A percentile compares a stretch with the other conserved stretches of the same genome.
Conservation (phyloP, 2,329 filamentous ascomycete species). For the Fusarium nelsonii region DNA sequence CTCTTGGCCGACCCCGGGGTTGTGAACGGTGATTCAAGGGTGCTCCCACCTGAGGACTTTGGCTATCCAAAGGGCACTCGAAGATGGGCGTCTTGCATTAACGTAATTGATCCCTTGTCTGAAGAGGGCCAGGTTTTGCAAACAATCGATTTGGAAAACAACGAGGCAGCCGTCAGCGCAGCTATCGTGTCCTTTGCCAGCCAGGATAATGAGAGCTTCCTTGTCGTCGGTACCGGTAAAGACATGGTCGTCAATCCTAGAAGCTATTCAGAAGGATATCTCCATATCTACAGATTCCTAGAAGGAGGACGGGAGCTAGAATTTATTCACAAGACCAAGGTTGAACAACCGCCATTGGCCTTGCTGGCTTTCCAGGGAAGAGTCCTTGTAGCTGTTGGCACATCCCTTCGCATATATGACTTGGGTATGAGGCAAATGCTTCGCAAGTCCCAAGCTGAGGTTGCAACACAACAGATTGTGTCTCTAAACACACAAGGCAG, state of each 20-base stretch:
- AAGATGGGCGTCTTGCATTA: constrained; percentile 96
- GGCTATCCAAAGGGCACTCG: constrained; percentile 86
- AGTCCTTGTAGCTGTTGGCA: constrained; percentile 86
- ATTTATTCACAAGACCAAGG: constrained; percentile 95
- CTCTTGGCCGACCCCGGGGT: constrained; percentile 78
- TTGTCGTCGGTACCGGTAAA: constrained; percentile 95
- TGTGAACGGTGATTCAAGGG: constrained; percentile 77
- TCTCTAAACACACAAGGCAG: constrained; percentile 90
- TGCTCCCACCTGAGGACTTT: constrained; percentile 84
- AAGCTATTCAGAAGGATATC: constrained; percentile 81
- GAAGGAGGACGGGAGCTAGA: constrained; percentile 89
- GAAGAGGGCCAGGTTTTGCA: constrained; percentile 78
- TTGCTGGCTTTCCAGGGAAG: constrained; percentile 93
- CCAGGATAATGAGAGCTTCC: constrained; percentile 88
- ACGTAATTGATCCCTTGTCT: constrained; percentile 84
- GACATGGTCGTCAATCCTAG: constrained; percentile 85
- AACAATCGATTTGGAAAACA: constrained; percentile 85
- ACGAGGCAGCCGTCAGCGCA: constrained; percentile 91
- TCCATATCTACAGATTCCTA: constrained; percentile 92
- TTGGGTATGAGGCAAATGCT: constrained; percentile 93
- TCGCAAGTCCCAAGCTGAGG: constrained; percentile 87
- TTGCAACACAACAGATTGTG: constrained; percentile 85
- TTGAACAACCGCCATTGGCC: constrained; percentile 90
- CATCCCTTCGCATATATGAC: constrained; percentile 87
- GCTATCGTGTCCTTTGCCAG: constrained; percentile 87